Evolutionary conservation across 2,329 filamentous ascomycete genomes (phyloP).

Genomic region (Clonostachys sp.): DNA sequence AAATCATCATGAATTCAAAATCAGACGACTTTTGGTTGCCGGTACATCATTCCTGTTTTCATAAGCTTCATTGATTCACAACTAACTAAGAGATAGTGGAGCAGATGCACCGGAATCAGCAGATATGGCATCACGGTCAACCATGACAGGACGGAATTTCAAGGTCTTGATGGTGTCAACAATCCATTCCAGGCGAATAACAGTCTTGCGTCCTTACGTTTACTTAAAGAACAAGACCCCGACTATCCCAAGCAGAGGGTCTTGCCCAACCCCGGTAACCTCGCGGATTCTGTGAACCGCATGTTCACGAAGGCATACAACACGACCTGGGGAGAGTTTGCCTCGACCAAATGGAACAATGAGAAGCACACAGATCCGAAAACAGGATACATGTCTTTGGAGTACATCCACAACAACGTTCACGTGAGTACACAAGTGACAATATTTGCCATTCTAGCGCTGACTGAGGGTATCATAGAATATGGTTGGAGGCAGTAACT

Average conservation of each 20-base stretch:
- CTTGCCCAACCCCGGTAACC: slow-evolving; percentile 12
- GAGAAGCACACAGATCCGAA: neutral
- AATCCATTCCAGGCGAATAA: neutral
- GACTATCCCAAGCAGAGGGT: no score
- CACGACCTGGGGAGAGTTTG: slow-evolving; percentile 11
- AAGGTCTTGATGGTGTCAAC: neutral
- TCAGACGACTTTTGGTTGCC: no score
- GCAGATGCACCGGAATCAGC: neutral
- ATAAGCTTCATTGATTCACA: neutral
- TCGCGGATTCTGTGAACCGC: slow-evolving; percentile 12
- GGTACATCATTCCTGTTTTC: no score
- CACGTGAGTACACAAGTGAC: slow-evolving; percentile 13
- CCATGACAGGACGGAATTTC: neutral
- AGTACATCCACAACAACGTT: slow-evolving; percentile 32
- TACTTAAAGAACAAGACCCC: neutral
- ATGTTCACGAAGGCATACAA: slow-evolving; percentile 14
- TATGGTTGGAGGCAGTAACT: slow-evolving; percentile 7
- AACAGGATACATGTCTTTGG: slow-evolving; percentile 15
- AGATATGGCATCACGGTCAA: neutral
- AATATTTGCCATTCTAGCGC: no score
- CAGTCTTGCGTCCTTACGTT: neutral
- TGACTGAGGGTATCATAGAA: neutral
- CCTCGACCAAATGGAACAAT: neutral
- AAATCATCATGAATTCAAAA: neutral
- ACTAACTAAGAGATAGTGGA: slow-evolving; percentile 1